Evolutionary conservation across 2,329 filamentous ascomycete genomes (phyloP), one percentile per base, ranked within the genome.

Genomic region (Parafenestella ontariensis): DNA sequence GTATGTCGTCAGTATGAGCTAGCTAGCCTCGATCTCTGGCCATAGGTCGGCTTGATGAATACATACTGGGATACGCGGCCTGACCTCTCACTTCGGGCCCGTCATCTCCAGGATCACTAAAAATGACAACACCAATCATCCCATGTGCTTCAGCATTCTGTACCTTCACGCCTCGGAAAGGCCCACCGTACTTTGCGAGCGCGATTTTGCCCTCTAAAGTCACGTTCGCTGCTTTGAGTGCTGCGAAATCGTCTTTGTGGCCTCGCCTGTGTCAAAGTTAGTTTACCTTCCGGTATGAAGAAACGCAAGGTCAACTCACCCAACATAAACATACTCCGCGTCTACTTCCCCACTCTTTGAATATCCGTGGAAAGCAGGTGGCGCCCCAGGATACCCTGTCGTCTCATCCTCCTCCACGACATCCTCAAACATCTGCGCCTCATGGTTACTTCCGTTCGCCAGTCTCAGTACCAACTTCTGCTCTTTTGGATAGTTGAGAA

Each of bases 321-420:
- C 77, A 18, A 80, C 77, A 54, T 80, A 81, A 33, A 80, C 77
- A 52, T 77, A 81, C 61, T 80, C 76, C 4, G 77, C 79, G 26
- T 71, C 73, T 11, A 74, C 79, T 55, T 78, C 74, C 4, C 79
- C 80, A 28, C 69, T 76, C 23, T 71, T 72, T 1, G 77, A 80
- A 53, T 81, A 81, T 11, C 78, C 80, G 56, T 82, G 77, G 54
- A 82, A 82, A 6, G 75, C 77, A 1, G 79, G 77, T n/a, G 78
- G 69, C 2, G 76, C 63, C 54, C 79, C 58, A 3, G 50, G 69
- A 64, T 63, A 77, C 24, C 66, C 62, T 0, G 71, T 71, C 0
- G 67, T 68, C 1, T 66, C 61, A 42, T 76, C 72, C 26, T 65
- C 67, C 31, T 62, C 64, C 11, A 76, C 51, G 0, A 70, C 64